Conservation (phyloP, 371 early-diverging fungal genomes). For the Mortierella sp. region DNA sequence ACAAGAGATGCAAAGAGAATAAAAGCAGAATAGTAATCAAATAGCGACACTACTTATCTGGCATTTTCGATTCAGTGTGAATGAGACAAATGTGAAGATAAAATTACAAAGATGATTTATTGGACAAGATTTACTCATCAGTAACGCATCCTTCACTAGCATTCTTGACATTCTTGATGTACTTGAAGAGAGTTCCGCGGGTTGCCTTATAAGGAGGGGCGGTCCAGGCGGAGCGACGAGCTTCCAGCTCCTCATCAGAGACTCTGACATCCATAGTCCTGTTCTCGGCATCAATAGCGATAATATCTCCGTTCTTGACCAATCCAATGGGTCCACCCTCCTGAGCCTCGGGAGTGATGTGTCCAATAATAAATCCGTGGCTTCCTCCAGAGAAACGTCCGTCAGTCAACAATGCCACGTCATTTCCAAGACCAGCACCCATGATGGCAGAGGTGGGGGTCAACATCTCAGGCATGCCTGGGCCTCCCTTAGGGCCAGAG, state of each 20-base stretch:
- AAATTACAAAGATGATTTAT: conserved; percentile 18
- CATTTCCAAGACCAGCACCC: conserved; percentile 98
- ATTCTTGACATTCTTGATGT: conserved; percentile 87
- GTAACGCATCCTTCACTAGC: conserved; percentile 91
- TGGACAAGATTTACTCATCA: conserved; percentile 68
- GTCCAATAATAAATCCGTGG: conserved; percentile 99
- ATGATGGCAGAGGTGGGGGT: conserved; percentile 97
- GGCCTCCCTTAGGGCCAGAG: conserved; percentile 94
- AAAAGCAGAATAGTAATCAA: conserved; percentile 5
- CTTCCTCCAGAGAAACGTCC: conserved; percentile 98
- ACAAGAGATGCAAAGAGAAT: conserved; percentile 7
- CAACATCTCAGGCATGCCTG: conserved; percentile 97
- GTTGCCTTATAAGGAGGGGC: conserved; percentile 89
- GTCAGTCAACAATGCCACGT: conserved; percentile 96
- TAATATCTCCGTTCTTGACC: conserved; percentile 87
- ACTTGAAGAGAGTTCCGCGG: conserved; percentile 91
- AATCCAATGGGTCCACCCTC: conserved; percentile 96
- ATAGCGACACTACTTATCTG: neutral
- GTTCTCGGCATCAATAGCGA: conserved; percentile 88
- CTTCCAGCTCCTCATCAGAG: conserved; percentile 80
- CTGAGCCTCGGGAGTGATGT: conserved; percentile 97
- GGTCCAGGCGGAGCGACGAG: conserved; percentile 77
- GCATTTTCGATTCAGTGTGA: neutral
- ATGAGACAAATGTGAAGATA: neutral
- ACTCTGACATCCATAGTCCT: conserved; percentile 82